phyloP scores from a whole-genome alignment of 257 asterid genomes.

The Vinca minor region DNA sequence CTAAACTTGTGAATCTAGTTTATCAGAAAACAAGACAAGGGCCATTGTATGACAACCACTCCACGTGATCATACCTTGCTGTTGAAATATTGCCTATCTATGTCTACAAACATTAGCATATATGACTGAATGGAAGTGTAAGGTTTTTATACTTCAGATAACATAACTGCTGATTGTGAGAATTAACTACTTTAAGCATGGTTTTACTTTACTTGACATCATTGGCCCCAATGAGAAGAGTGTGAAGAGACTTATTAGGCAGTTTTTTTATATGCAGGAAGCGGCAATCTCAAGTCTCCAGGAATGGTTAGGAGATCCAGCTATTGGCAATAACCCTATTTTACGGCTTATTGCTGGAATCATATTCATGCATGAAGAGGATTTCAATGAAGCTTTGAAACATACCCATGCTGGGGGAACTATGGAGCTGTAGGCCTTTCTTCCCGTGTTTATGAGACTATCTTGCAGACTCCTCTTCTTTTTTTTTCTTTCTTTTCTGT shows the following conservation, averaged over 20 bases:
- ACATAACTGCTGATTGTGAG: not conserved
- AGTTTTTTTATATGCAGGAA: slow-evolving; percentile 45
- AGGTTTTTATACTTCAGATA: not conserved
- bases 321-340: slow-evolving; percentile 77
- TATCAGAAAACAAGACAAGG: not conserved
- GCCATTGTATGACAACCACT: not conserved
- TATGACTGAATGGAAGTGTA: too few species aligned
- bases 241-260: slow-evolving; percentile 12
- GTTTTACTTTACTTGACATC: not conserved
- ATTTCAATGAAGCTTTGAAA: slow-evolving; percentile 85
- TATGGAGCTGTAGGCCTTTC: slow-evolving; percentile 78
- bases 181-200: not conserved
- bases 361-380: slow-evolving; percentile 82
- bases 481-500: too few species aligned
- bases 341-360: slow-evolving; percentile 83
- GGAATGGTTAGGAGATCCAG: slow-evolving; percentile 86
- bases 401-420: slow-evolving; percentile 90
- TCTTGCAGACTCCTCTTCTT: not conserved
- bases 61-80: not conserved
- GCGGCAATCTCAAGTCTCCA: slow-evolving; percentile 53
- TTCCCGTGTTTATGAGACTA: not conserved
- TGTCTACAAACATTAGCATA: not conserved
- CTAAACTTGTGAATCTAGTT: not conserved
- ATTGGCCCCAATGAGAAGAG: not conserved
- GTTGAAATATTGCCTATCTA: not conserved